phyloP scores from a whole-genome alignment of 2,329 filamentous ascomycete genomes.

The Cordyceps militaris region DNA sequence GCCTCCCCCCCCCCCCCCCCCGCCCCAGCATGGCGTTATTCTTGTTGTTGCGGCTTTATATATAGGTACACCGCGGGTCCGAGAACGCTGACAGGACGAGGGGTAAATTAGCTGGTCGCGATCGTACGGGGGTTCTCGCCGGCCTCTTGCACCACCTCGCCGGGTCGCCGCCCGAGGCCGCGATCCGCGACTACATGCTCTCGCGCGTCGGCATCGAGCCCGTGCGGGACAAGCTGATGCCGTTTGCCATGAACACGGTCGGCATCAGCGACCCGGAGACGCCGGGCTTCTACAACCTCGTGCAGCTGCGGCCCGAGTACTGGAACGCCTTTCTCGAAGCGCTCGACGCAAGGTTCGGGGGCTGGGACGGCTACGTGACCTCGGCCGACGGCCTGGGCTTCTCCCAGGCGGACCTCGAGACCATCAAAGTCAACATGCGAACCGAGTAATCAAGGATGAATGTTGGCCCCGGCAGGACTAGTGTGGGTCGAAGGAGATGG shows the following conservation, averaged over 20 bases:
- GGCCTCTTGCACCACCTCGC: slow-evolving; percentile 45
- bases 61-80: no score
- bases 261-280: slow-evolving; percentile 30
- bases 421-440: slow-evolving; percentile 40
- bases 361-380: slow-evolving; percentile 43
- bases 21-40: no score
- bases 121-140: slow-evolving; percentile 45
- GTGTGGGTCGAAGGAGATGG: background rate
- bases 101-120: slow-evolving; percentile 40
- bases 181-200: slow-evolving; percentile 45
- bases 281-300: slow-evolving; percentile 44
- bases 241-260: slow-evolving; percentile 33
- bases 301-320: slow-evolving; percentile 34
- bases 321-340: slow-evolving; percentile 41
- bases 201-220: slow-evolving; percentile 47
- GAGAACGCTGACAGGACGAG: background rate
- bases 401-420: slow-evolving; percentile 36
- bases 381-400: slow-evolving; percentile 37
- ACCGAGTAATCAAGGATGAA: background rate
- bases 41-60: no score
- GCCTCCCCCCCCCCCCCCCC: no score
- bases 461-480: no score
- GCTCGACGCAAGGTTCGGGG: slow-evolving; percentile 37
- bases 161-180: slow-evolving; percentile 35
- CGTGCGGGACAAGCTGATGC: slow-evolving; percentile 39